Conservation (phyloP, 805 yeast species). For the Metschnikowia peoriensis region DNA sequence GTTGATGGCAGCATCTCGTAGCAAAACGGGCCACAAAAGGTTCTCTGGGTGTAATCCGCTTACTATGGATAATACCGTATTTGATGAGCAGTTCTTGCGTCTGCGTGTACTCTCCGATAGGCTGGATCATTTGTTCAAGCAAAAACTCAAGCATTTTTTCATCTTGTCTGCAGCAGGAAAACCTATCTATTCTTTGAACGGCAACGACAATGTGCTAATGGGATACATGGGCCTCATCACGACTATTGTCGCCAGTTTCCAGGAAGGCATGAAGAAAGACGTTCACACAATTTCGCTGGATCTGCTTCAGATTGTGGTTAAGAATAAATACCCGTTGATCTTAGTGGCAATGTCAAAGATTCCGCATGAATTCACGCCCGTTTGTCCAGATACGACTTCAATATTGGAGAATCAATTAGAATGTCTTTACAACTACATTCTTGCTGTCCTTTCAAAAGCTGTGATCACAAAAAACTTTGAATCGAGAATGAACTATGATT, state of each 20-base stretch:
- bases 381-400: not conserved
- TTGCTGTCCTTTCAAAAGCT: slow-evolving; percentile 82
- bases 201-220: slow-evolving; percentile 62
- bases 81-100: slow-evolving; percentile 11
- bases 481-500: slow-evolving; percentile 75
- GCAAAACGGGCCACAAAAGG: not conserved
- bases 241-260: slow-evolving; percentile 71
- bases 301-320: slow-evolving; percentile 50
- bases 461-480: slow-evolving; percentile 67
- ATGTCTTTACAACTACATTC: slow-evolving; percentile 67
- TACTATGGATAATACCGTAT: slow-evolving; percentile 7
- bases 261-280: slow-evolving; percentile 38
- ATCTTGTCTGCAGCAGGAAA: slow-evolving; percentile 84
- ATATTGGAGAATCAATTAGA: slow-evolving; percentile 54
- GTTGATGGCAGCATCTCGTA: slow-evolving; percentile 7
- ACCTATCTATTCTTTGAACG: slow-evolving; percentile 78
- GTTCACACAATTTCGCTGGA: slow-evolving; percentile 54
- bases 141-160: slow-evolving; percentile 65
- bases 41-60: slow-evolving; percentile 8
- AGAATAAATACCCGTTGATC: slow-evolving; percentile 66
- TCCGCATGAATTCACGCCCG: slow-evolving; percentile 37
- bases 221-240: slow-evolving; percentile 80
- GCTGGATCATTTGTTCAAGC: slow-evolving; percentile 22
- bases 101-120: slow-evolving; percentile 18
- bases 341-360: slow-evolving; percentile 65